Evolutionary conservation across 2,329 filamentous ascomycete species (phyloP).

Genomic region (Botrytis porri): DNA sequence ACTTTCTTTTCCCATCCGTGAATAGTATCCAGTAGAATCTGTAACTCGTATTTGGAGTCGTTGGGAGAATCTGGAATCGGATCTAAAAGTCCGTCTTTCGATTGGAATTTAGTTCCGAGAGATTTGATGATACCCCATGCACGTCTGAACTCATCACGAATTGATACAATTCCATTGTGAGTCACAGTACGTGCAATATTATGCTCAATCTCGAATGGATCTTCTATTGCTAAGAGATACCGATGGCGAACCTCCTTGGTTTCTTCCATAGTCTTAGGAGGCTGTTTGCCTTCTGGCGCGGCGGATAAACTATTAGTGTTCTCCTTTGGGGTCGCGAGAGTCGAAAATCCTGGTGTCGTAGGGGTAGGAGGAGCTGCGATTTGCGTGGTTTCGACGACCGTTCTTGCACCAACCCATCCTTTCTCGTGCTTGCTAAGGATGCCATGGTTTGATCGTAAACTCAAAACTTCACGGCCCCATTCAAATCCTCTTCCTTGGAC

Average conservation of each 20-base stretch:
- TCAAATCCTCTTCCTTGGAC: conserved; percentile 61
- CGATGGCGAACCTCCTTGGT: conserved; percentile 70
- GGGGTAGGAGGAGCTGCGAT: conserved; percentile 36
- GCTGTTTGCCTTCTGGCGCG: conserved; percentile 21
- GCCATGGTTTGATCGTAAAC: conserved; percentile 68
- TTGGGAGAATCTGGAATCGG: conserved; percentile 15
- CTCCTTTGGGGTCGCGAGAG: not conserved
- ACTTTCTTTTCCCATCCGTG: conserved; percentile 25
- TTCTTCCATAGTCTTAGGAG: conserved; percentile 32
- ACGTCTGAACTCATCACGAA: conserved; percentile 79
- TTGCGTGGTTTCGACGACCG: conserved; percentile 54
- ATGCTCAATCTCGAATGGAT: conserved; percentile 84
- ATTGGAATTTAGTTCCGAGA: conserved; percentile 42
- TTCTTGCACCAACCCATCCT: conserved; percentile 82
- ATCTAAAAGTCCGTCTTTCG: conserved; percentile 32
- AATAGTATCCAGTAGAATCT: conserved; percentile 30
- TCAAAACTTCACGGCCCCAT: conserved; percentile 78
- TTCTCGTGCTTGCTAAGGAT: conserved; percentile 72
- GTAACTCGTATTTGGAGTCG: conserved; percentile 24
- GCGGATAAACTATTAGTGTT: not conserved
- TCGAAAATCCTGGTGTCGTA: conserved; percentile 20
- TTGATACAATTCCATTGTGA: conserved; percentile 75
- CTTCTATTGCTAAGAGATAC: conserved; percentile 86
- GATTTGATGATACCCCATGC: conserved; percentile 69
- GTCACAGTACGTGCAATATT: conserved; percentile 87